Conservation (phyloP, 139 green algal genomes). For the Closterium sp. region DNA sequence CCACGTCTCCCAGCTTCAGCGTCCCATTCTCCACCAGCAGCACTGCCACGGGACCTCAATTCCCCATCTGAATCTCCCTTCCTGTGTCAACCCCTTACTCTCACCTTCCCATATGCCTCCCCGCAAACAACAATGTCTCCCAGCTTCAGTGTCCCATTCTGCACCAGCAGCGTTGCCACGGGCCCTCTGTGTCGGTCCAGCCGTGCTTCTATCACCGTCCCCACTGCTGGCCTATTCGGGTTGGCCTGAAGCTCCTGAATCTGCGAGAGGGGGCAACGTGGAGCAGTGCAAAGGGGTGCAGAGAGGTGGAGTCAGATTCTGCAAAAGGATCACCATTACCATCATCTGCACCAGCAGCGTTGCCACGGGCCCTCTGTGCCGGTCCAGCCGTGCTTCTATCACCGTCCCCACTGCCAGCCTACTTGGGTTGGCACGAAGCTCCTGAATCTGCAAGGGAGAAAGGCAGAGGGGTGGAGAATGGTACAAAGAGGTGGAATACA, state of each 20-base stretch:
- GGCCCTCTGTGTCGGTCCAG: conserved; percentile 79
- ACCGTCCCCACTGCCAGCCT: conserved; percentile 78
- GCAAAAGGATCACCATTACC: no score
- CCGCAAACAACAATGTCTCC: conserved; percentile 82
- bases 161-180: conserved; percentile 86
- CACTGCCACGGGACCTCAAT: no score
- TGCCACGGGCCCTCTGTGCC: conserved; percentile 72
- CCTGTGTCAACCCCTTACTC: not conserved
- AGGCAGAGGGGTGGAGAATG: no score
- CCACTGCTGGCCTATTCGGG: conserved; percentile 58
- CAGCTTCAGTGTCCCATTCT: conserved; percentile 77
- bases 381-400: conserved; percentile 89
- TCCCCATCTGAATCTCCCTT: no score
- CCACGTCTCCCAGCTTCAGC: conserved; percentile 78
- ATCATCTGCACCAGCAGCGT: conserved; percentile 87
- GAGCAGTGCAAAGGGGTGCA: no score
- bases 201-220: conserved; percentile 92
- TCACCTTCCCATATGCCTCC: conserved; percentile 75
- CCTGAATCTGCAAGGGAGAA: conserved; percentile 29
- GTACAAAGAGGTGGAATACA: no score
- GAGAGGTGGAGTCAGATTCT: no score
- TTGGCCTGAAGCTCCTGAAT: conserved; percentile 42
- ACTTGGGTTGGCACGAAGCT: conserved; percentile 42
- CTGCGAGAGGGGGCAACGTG: no score
- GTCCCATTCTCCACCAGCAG: conserved; percentile 62